These are phyloP conservation scores for Ocimum tenuiflorum DNA, from an alignment of 257 asterid species.

Conservation along the genomic window DNA sequence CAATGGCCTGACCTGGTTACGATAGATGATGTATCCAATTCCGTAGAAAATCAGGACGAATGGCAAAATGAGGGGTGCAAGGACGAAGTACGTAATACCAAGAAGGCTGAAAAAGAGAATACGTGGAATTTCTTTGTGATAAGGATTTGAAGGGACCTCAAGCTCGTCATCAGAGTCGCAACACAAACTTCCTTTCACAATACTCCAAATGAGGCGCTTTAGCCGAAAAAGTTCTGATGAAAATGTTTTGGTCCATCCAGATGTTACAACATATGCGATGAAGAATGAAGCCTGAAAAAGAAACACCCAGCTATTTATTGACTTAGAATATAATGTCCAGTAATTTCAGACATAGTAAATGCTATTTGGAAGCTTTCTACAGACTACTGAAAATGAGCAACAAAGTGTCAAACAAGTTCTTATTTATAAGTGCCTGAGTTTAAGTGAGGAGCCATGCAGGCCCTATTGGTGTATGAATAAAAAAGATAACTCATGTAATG, in stretches of 20 bases:
- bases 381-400: background rate
- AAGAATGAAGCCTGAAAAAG: conserved; percentile 75
- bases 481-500: background rate
- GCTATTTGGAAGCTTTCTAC: background rate
- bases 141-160: conserved; percentile 71
- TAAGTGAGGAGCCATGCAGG: background rate
- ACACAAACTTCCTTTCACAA: conserved; percentile 35
- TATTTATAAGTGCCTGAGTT: background rate
- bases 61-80: conserved; percentile 85
- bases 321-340: conserved; percentile 1
- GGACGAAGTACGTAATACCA: conserved; percentile 85
- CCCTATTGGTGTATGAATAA: background rate
- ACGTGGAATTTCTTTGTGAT: conserved; percentile 80
- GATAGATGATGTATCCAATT: conserved; percentile 79
- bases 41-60: conserved; percentile 76
- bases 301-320: background rate
- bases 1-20: conserved; percentile 66
- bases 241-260: conserved; percentile 89
- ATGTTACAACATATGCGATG: conserved; percentile 92
- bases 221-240: conserved; percentile 57
- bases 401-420: background rate
- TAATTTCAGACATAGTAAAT: background rate
- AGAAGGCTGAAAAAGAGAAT: conserved; percentile 79
- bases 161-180: conserved; percentile 45
- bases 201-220: conserved; percentile 36